These are phyloP conservation scores for Penicillium sp. DNA, from an alignment of 2,329 filamentous ascomycete species.

Conservation along the genomic window DNA sequence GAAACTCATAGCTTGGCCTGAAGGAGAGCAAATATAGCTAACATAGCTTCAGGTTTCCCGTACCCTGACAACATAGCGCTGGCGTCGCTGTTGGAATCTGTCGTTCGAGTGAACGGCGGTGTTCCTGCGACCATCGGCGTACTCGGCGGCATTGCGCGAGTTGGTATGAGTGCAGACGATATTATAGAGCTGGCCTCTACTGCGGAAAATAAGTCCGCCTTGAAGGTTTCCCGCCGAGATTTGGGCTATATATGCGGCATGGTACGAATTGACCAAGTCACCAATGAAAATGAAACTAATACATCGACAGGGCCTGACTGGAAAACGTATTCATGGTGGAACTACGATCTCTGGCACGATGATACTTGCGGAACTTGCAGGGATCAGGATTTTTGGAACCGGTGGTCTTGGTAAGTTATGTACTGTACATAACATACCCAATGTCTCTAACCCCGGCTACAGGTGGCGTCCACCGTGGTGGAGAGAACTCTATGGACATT, in stretches of 20 bases:
- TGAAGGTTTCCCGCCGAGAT: slow-evolving; percentile 85
- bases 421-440: no score
- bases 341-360: slow-evolving; percentile 94
- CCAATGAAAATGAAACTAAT: slow-evolving; percentile 1
- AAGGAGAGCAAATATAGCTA: slow-evolving; percentile 6
- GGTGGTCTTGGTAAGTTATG: slow-evolving; percentile 67
- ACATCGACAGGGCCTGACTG: slow-evolving; percentile 56
- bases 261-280: slow-evolving; percentile 47
- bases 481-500: slow-evolving; percentile 82
- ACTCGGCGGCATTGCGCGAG: slow-evolving; percentile 74
- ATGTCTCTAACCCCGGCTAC: slow-evolving; percentile 19
- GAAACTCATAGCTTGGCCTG: not conserved
- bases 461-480: slow-evolving; percentile 86
- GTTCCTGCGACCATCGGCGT: slow-evolving; percentile 91
- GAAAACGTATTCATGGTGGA: slow-evolving; percentile 74
- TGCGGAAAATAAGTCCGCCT: slow-evolving; percentile 64
- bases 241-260: slow-evolving; percentile 76
- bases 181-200: slow-evolving; percentile 66
- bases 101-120: slow-evolving; percentile 76
- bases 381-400: slow-evolving; percentile 90
- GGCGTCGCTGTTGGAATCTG: slow-evolving; percentile 73
- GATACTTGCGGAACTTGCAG: slow-evolving; percentile 79
- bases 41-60: slow-evolving; percentile 56
- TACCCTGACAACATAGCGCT: slow-evolving; percentile 72
- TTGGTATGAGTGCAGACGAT: slow-evolving; percentile 73